Evolutionary conservation across 176 grass and related monocot species (phyloP).

Genomic region (Dactylis glomerata): DNA sequence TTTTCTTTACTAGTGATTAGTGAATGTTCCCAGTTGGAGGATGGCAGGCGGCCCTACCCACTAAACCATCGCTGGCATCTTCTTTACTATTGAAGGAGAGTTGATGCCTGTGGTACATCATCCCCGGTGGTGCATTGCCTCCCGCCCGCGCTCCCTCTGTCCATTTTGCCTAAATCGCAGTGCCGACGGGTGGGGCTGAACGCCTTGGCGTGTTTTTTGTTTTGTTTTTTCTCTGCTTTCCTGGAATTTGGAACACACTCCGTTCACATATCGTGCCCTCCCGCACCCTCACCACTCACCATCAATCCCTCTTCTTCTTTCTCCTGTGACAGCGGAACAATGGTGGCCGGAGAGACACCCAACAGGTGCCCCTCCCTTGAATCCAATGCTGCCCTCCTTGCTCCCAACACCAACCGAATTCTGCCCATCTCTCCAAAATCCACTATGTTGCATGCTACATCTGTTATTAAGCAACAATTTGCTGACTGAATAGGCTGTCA

Average conservation of each 20-base stretch:
- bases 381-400: neutral
- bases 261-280: neutral
- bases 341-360: neutral
- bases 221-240: neutral
- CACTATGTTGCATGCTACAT: neutral
- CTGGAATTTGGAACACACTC: neutral
- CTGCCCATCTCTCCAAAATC: neutral
- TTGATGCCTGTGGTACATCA: neutral
- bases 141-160: neutral
- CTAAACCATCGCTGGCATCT: neutral
- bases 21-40: neutral
- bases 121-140: neutral
- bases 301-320: neutral
- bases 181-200: neutral
- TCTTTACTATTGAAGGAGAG: neutral
- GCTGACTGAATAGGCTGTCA: neutral
- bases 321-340: neutral
- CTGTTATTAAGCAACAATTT: neutral
- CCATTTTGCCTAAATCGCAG: neutral
- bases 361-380: neutral
- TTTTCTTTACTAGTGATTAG: neutral
- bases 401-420: neutral
- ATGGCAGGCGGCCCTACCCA: neutral
- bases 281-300: neutral
- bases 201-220: neutral